Percentiles rank a stretch among this genome's conserved stretches.
Conservation (phyloP, 805 yeast species). For the Blastobotrys chiropterorum region DNA sequence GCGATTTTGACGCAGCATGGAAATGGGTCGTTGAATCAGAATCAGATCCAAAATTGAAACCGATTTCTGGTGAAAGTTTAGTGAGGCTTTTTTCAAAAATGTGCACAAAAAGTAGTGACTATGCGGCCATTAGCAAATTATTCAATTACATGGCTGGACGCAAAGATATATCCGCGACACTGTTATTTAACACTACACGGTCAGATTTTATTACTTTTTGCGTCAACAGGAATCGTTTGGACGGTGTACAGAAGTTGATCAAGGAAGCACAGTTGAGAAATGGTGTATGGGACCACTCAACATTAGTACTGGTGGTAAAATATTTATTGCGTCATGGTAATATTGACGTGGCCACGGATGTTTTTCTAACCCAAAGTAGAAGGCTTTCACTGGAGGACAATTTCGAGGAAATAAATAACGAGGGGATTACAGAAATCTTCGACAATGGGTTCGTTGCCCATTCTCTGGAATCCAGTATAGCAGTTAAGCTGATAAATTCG, state of each 20-base stretch:
- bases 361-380: conserved; percentile 24
- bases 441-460: not conserved
- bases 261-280: conserved; percentile 25
- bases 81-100: conserved; percentile 20
- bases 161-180: conserved; percentile 8
- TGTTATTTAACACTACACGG: conserved; percentile 16
- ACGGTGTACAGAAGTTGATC: conserved; percentile 24
- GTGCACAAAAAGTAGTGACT: conserved; percentile 11
- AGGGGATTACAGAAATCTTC: not conserved
- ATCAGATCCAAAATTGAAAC: conserved; percentile 12
- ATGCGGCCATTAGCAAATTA: conserved; percentile 25
- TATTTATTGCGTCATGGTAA: conserved; percentile 12
- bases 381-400: not conserved
- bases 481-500: not conserved
- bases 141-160: conserved; percentile 23
- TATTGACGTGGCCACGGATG: conserved; percentile 25
- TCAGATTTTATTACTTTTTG: conserved; percentile 21
- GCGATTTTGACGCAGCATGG: conserved; percentile 26
- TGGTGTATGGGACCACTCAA: conserved; percentile 28
- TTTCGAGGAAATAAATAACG: not conserved
- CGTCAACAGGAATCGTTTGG: conserved; percentile 14
- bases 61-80: conserved; percentile 14
- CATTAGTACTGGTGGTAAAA: conserved; percentile 19
- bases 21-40: conserved; percentile 24
- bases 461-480: not conserved